Conservation (phyloP, 179 eudicot genomes). For the Sideroxylon spinosum region DNA sequence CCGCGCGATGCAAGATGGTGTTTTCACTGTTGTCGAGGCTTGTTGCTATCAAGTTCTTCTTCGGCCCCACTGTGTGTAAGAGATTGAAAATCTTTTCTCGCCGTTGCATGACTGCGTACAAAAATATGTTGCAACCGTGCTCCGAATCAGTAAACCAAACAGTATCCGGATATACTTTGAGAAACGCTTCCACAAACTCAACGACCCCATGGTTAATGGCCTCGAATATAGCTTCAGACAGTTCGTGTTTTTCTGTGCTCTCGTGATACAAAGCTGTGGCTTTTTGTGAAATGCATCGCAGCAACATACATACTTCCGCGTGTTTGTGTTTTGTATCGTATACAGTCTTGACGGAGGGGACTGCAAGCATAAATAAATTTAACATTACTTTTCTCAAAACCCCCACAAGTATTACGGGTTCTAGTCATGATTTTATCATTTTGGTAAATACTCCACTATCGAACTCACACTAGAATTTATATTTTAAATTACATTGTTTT, state of each 20-base stretch:
- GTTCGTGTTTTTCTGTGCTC: neutral
- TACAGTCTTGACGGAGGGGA: neutral
- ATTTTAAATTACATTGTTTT: no score
- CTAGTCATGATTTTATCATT: no score
- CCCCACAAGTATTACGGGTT: no score
- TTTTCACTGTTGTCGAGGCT: neutral
- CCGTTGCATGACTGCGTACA: conserved; percentile 1
- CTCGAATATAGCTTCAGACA: neutral
- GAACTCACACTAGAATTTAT: no score
- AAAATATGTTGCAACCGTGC: conserved; percentile 5
- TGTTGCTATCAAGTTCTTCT: neutral
- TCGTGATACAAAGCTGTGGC: neutral
- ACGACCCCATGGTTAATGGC: neutral
- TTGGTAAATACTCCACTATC: no score
- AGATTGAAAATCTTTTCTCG: conserved; percentile 11
- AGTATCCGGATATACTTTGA: neutral
- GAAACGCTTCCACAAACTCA: neutral
- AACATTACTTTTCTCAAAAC: no score
- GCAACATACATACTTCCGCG: neutral
- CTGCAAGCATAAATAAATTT: neutral
- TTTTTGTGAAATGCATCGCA: neutral
- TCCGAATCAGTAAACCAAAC: neutral
- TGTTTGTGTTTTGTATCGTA: neutral
- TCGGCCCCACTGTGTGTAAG: neutral
- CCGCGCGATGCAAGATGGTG: conserved; percentile 4